These are phyloP conservation scores for Jamesozyma lodderae DNA, from an alignment of 805 yeast genomes.

Conservation along the genomic window DNA sequence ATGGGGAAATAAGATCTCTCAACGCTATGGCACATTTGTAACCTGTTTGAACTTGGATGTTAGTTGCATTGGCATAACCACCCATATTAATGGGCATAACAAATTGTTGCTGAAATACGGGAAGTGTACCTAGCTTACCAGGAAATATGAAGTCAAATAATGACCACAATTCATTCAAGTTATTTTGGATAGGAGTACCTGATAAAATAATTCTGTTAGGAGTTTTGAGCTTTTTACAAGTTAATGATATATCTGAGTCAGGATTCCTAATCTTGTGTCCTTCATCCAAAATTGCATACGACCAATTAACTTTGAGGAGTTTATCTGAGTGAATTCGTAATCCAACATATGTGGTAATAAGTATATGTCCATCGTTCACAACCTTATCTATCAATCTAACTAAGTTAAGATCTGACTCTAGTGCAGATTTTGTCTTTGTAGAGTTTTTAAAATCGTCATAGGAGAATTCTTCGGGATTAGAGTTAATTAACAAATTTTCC, in stretches of 20 bases:
- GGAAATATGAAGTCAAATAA: slow-evolving; percentile 92
- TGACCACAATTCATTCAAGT: slow-evolving; percentile 87
- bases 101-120: slow-evolving; percentile 88
- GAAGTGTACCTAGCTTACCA: slow-evolving; percentile 87
- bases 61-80: slow-evolving; percentile 97
- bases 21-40: slow-evolving; percentile 90
- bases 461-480: slow-evolving; percentile 33
- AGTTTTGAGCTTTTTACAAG: slow-evolving; percentile 77
- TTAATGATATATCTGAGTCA: slow-evolving; percentile 74
- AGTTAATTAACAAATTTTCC: slow-evolving; percentile 38
- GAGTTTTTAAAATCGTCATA: slow-evolving; percentile 33
- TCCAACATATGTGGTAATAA: slow-evolving; percentile 89
- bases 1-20: slow-evolving; percentile 83
- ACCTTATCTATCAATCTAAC: slow-evolving; percentile 41
- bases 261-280: slow-evolving; percentile 97
- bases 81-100: slow-evolving; percentile 90
- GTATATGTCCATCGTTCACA: slow-evolving; percentile 62
- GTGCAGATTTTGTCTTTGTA: slow-evolving; percentile 22
- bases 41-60: slow-evolving; percentile 92
- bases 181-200: slow-evolving; percentile 96
- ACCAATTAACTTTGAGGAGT: slow-evolving; percentile 69
- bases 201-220: slow-evolving; percentile 81
- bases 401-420: slow-evolving; percentile 22
- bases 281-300: slow-evolving; percentile 85
- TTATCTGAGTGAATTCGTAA: slow-evolving; percentile 56